phyloP scores from a whole-genome alignment of 164 flowering plant genomes.

The Nelumbo lutea region DNA sequence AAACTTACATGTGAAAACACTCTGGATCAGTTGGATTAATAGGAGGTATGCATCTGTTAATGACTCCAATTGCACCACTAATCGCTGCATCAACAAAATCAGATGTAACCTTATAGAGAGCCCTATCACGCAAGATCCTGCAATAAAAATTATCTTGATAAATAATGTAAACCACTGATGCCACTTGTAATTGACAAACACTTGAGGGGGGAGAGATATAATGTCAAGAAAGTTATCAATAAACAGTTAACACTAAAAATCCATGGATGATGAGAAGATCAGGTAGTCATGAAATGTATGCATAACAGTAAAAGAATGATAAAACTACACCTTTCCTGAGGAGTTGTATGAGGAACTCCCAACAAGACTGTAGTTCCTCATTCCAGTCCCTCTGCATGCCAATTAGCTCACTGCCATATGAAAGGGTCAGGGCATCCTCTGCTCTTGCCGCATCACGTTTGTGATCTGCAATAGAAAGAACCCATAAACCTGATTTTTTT shows the following conservation, averaged over 20 bases:
- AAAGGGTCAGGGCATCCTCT: slow-evolving; percentile 85
- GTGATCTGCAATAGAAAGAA: slow-evolving; percentile 53
- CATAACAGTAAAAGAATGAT: not conserved
- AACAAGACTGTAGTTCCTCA: slow-evolving; percentile 96
- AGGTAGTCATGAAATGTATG: not conserved
- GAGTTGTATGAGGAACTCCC: slow-evolving; percentile 80
- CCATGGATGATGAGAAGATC: not conserved
- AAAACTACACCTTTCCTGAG: slow-evolving; percentile 73
- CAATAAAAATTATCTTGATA: slow-evolving; percentile 16
- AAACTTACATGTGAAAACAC: slow-evolving; percentile 97
- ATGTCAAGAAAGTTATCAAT: not conserved
- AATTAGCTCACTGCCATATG: slow-evolving; percentile 91
- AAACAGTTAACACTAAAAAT: not conserved
- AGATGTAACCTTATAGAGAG: slow-evolving; percentile 94
- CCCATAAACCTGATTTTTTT: not conserved
- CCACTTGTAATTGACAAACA: not conserved
- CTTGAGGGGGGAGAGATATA: not conserved
- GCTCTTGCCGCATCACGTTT: slow-evolving; percentile 95
- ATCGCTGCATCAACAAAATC: slow-evolving; percentile 98
- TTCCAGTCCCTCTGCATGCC: slow-evolving; percentile 99
- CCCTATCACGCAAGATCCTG: slow-evolving; percentile 94
- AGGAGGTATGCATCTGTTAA: slow-evolving; percentile 96
- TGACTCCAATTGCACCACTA: slow-evolving; percentile 96
- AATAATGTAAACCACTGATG: not conserved
- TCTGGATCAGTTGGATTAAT: slow-evolving; percentile 99